Evolutionary conservation across 805 yeast genomes (phyloP).

Genomic region (Starmerella floris): DNA sequence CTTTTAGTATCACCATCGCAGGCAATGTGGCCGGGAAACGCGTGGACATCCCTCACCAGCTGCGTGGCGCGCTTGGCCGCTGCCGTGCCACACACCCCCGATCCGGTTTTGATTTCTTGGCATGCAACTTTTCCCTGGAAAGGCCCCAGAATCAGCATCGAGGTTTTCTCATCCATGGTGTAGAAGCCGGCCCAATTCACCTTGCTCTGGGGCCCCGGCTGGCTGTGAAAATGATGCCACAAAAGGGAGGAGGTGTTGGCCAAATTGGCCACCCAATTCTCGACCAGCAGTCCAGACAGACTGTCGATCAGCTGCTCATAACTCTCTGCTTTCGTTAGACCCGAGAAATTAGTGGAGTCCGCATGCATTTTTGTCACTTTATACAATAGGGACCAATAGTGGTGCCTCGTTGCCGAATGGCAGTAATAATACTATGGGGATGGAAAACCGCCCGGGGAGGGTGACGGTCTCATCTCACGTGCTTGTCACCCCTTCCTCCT

Average conservation of each 20-base stretch:
- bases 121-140: conserved; percentile 97
- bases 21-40: conserved; percentile 87
- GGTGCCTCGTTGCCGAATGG: too few species aligned
- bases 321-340: conserved; percentile 34
- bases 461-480: too few species aligned
- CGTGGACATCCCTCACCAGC: conserved; percentile 60
- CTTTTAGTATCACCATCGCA: conserved; percentile 92
- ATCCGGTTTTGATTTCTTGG: conserved; percentile 62
- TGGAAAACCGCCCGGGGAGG: too few species aligned
- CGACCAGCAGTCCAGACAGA: conserved; percentile 50
- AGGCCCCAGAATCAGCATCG: conserved; percentile 66
- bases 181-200: conserved; percentile 96
- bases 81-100: conserved; percentile 88
- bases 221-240: conserved; percentile 73
- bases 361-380: conserved; percentile 49
- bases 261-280: conserved; percentile 80
- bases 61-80: conserved; percentile 50
- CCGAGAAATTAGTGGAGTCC: conserved; percentile 46
- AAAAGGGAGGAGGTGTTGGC: conserved; percentile 75
- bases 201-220: conserved; percentile 29
- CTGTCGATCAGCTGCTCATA: conserved; percentile 46
- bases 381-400: too few species aligned
- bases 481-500: too few species aligned
- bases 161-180: conserved; percentile 33
- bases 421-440: too few species aligned